Percentiles rank a stretch among this genome's conserved stretches.
These are phyloP conservation scores for Carex littledalei DNA, from an alignment of 176 grass and related monocot genomes.

Conservation along the genomic window DNA sequence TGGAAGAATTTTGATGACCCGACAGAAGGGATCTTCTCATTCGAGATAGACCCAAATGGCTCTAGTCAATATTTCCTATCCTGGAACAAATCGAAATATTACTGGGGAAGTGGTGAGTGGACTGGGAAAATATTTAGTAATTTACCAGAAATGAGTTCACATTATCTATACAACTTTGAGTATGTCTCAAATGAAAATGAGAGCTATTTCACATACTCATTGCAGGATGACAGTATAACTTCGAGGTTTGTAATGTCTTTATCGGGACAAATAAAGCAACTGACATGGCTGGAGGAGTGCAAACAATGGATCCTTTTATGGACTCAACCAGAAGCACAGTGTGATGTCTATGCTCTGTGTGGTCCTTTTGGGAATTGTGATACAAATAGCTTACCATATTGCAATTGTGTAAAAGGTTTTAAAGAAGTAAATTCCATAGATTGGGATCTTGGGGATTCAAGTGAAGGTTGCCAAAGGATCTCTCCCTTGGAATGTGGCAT, in stretches of 20 bases:
- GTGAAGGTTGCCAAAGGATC: too few species aligned
- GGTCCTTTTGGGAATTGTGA: too few species aligned
- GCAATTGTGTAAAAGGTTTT: too few species aligned
- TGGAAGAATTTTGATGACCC: too few species aligned
- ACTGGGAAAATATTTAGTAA: constrained; percentile 20
- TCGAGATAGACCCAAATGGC: not conserved
- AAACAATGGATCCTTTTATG: too few species aligned
- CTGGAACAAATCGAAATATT: constrained; percentile 28
- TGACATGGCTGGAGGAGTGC: not conserved
- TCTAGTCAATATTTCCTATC: constrained; percentile 6
- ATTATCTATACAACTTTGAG: constrained; percentile 34
- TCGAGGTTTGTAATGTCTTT: constrained; percentile 30
- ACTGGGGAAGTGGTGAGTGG: constrained; percentile 31
- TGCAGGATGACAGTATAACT: constrained; percentile 21
- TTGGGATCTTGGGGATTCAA: too few species aligned
- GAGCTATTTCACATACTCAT: constrained; percentile 44
- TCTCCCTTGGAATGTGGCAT: too few species aligned
- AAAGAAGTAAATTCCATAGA: too few species aligned
- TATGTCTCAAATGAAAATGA: constrained; percentile 18
- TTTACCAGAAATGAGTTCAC: constrained; percentile 37
- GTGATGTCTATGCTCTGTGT: too few species aligned
- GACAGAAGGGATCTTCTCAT: too few species aligned
- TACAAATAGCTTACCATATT: too few species aligned
- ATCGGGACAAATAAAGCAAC: constrained; percentile 32
- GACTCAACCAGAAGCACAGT: too few species aligned